Evolutionary conservation across 306 rosid genomes (phyloP).

Genomic region (Astragalus glycyphyllos): DNA sequence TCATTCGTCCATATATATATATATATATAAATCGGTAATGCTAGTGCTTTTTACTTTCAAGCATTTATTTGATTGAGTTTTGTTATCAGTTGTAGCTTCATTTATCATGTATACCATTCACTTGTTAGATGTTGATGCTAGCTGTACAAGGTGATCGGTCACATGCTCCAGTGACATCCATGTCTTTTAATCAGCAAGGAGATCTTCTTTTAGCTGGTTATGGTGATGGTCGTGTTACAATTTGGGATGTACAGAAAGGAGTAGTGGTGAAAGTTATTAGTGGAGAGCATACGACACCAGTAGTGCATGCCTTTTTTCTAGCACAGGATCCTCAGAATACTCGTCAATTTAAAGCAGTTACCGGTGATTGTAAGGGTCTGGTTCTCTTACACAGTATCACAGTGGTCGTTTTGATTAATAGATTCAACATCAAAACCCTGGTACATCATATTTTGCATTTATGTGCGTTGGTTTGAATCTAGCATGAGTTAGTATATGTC

Average conservation of each 20-base stretch:
- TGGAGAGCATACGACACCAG: slow-evolving; percentile 90
- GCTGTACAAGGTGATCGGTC: slow-evolving; percentile 83
- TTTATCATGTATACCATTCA: slow-evolving; percentile 37
- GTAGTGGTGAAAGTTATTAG: slow-evolving; percentile 74
- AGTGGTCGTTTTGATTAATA: slow-evolving; percentile 76
- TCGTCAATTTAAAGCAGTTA: slow-evolving; percentile 91
- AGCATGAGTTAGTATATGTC: slow-evolving; percentile 37
- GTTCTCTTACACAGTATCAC: slow-evolving; percentile 81
- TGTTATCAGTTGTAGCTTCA: slow-evolving; percentile 38
- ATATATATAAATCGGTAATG: slow-evolving; percentile 20
- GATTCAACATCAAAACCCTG: slow-evolving; percentile 84
- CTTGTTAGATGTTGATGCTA: slow-evolving; percentile 78
- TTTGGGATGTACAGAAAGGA: slow-evolving; percentile 91
- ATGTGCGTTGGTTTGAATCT: slow-evolving; percentile 33
- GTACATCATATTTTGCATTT: slow-evolving; percentile 50
- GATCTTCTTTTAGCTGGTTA: slow-evolving; percentile 97
- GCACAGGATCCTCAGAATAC: slow-evolving; percentile 93
- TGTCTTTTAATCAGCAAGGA: slow-evolving; percentile 94
- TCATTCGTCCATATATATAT: slow-evolving; percentile 12
- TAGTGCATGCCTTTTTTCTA: slow-evolving; percentile 83
- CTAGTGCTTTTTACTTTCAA: slow-evolving; percentile 14
- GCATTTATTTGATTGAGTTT: slow-evolving; percentile 41
- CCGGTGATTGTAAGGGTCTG: slow-evolving; percentile 95
- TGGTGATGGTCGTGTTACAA: slow-evolving; percentile 82
- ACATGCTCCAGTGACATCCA: slow-evolving; percentile 80